Base-by-base conservation (phyloP, 2,329 filamentous ascomycete species). In the Penicillium sp. region DNA sequence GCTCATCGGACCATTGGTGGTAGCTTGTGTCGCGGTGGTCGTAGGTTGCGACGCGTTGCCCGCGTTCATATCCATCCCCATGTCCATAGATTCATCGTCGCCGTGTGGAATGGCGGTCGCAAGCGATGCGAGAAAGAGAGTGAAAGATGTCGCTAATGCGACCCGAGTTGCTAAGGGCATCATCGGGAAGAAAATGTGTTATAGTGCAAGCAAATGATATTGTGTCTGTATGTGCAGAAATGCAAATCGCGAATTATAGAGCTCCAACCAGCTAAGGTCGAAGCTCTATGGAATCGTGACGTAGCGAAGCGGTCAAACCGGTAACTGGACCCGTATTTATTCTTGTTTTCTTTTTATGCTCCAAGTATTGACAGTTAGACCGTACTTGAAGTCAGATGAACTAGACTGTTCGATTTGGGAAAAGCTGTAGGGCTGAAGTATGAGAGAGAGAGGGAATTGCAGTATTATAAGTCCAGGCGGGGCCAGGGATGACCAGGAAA, bases 1-100 rank as follows among this genome's bases (percentile, higher is more conserved):
- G 56, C 76, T 79, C 68, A 75, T 72, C 4, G 70, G 65, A 20
- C 67, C 65, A n/a, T 72, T 61, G n/a, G 60, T 54, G 18, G 44
- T 62, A 7, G 61, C 47, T 11, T 60, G 29, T 10, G 13, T 53
- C 29, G 62, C 26, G 31, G 66, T 57, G 11, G 62, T 22, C 16
- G 60, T 51, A 26, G 63, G 56, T 40, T 62, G 38, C 31, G 64
- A 43, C 13, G 57, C 47, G 22, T 57, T 50, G 39, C 50, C 61
- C 6, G 53, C 18, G 8, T 52, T 35, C 69, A 70, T 72, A 29
- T 43, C 37, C 45, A 50, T 64, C 29, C 53, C 63, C 65, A 65
- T 72, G 16, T 69, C 52, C 64, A 65, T 69, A 3, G 63, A 60
- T 35, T 67, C 68, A 46, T 72, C 69, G 46, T 71, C 69, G 35